These are phyloP conservation scores for Russula sp. DNA, from an alignment of 768 basidiomycete species.

Conservation along the genomic window DNA sequence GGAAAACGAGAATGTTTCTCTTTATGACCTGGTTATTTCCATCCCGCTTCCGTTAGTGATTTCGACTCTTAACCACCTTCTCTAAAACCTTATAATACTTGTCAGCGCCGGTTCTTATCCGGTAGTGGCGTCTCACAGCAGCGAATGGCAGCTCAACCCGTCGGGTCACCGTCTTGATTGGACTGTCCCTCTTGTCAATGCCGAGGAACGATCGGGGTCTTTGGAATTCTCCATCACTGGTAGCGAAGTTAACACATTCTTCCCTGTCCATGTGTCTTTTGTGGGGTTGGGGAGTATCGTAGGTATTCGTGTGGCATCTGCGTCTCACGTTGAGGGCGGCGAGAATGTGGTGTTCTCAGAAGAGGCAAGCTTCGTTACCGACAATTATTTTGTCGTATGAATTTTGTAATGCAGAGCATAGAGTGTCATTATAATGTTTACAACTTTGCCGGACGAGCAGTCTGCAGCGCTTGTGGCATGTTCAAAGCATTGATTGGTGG, in stretches of 20 bases:
- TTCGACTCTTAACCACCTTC: constrained; percentile 1
- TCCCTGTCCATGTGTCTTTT: constrained; percentile 87
- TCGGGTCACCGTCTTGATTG: constrained; percentile 81
- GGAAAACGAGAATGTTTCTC: constrained; percentile 73
- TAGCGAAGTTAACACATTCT: constrained; percentile 80
- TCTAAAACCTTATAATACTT: constrained; percentile 2
- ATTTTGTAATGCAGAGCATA: neutral
- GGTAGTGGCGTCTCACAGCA: constrained; percentile 70
- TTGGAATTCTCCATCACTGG: constrained; percentile 88
- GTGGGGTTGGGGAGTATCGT: constrained; percentile 77
- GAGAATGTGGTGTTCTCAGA: constrained; percentile 54
- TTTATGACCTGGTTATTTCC: constrained; percentile 83
- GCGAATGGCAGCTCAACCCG: constrained; percentile 80
- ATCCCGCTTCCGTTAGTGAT: constrained; percentile 84
- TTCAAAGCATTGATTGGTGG: no score
- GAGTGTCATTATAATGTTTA: constrained; percentile 12
- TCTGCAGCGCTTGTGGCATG: neutral
- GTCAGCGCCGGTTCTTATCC: constrained; percentile 80
- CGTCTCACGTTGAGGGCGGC: constrained; percentile 50
- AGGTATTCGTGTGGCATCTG: constrained; percentile 62
- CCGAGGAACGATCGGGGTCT: constrained; percentile 70
- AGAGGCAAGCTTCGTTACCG: constrained; percentile 49
- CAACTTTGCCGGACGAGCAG: neutral
- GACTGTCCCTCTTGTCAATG: constrained; percentile 67
- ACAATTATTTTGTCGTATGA: constrained; percentile 47